Conservation (phyloP, 2,329 filamentous ascomycete species). For the Ophiocordyceps camponoti-rufipedis region DNA sequence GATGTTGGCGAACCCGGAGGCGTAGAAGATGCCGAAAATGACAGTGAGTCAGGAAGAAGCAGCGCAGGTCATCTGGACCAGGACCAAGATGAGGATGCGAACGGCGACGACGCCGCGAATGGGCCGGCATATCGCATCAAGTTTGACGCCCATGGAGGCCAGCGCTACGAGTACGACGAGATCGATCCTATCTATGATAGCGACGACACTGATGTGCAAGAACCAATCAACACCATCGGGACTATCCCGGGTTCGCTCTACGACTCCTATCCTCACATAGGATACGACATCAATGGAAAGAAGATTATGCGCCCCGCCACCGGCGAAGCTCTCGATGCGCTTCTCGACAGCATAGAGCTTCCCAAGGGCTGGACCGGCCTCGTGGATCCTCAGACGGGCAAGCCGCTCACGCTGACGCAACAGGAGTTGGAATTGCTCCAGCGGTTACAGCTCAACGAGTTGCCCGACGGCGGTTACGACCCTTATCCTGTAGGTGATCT, state of each 20-base stretch:
- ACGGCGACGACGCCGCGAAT: neutral
- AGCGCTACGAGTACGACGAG: conserved; percentile 82
- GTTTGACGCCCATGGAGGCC: conserved; percentile 76
- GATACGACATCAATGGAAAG: conserved; percentile 97
- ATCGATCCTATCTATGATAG: conserved; percentile 92
- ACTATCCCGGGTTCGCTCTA: conserved; percentile 90
- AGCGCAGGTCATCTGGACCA: no score
- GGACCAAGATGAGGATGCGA: neutral
- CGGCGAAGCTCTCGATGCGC: conserved; percentile 78
- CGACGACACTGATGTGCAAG: conserved; percentile 74
- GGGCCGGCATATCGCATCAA: conserved; percentile 25
- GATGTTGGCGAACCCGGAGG: no score
- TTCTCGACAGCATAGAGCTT: conserved; percentile 90
- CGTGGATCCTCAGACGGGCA: conserved; percentile 85
- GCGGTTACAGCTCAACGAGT: conserved; percentile 75
- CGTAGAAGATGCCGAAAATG: no score
- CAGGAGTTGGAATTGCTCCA: conserved; percentile 81
- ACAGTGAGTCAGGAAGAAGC: no score
- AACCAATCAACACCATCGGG: conserved; percentile 77
- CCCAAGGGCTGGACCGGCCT: conserved; percentile 95
- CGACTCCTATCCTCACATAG: conserved; percentile 94
- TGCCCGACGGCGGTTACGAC: conserved; percentile 76
- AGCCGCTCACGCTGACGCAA: conserved; percentile 70
- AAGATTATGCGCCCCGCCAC: conserved; percentile 92
- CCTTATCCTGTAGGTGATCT: conserved; percentile 57